These are phyloP conservation scores for Coffea humblotiana DNA, from an alignment of 305 asterid genomes.

Conservation along the genomic window DNA sequence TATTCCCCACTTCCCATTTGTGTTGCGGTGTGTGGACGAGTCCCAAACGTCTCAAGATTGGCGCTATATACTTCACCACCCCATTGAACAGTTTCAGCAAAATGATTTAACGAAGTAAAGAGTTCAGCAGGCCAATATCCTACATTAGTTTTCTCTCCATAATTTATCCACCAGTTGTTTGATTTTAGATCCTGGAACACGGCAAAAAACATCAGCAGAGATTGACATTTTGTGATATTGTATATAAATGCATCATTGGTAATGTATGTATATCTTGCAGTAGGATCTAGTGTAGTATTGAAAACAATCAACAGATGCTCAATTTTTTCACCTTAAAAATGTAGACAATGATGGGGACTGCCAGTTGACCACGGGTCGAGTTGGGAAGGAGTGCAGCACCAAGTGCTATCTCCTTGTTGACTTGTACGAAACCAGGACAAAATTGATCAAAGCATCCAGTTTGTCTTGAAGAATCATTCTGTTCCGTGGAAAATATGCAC, in stretches of 20 bases:
- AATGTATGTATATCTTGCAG: too few relatives aligned
- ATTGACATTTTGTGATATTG: too few relatives aligned
- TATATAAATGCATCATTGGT: too few relatives aligned
- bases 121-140: slow-evolving; percentile 65
- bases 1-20: slow-evolving; percentile 35
- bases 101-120: slow-evolving; percentile 6
- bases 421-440: slow-evolving; percentile 79
- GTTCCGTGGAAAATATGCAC: too few relatives aligned
- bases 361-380: slow-evolving; percentile 41
- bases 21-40: slow-evolving; percentile 47
- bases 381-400: slow-evolving; percentile 70
- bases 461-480: slow-evolving; percentile 48
- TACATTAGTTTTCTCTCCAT: slow-evolving; percentile 40
- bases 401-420: slow-evolving; percentile 55
- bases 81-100: slow-evolving; percentile 62
- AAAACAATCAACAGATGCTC: slow-evolving; percentile 18
- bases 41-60: slow-evolving; percentile 20
- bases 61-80: slow-evolving; percentile 73
- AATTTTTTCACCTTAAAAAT: not conserved
- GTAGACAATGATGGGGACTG: not conserved
- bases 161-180: slow-evolving; percentile 70
- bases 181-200: slow-evolving; percentile 46
- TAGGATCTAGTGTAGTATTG: not conserved
- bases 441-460: slow-evolving; percentile 71
- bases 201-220: not conserved